Percentiles rank a stretch among this genome's conserved stretches.
phyloP scores from a whole-genome alignment of 164 flowering plant genomes.

The Malania oleifera region DNA sequence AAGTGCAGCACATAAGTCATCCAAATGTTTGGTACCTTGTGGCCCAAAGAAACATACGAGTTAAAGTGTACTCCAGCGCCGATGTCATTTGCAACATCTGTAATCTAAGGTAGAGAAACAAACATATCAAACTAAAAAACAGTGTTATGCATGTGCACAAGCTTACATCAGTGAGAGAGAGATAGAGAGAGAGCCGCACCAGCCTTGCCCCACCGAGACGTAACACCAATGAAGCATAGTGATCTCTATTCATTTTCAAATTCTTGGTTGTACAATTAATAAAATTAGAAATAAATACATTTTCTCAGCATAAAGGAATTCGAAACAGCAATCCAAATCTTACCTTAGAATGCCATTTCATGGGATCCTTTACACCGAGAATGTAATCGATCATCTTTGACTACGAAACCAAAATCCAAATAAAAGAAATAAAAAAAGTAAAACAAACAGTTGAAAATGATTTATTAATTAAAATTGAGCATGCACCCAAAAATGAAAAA shows the following conservation, averaged over 20 bases:
- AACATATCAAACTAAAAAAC: neutral
- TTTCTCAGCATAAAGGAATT: too few relatives aligned
- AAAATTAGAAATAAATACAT: neutral
- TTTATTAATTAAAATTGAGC: too few relatives aligned
- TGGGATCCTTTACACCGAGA: neutral
- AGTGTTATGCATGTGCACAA: too few relatives aligned
- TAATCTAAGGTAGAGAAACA: neutral
- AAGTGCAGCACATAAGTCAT: too few relatives aligned
- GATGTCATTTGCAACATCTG: neutral
- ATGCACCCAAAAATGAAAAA: neutral
- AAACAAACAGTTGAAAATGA: neutral
- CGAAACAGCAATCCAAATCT: too few relatives aligned
- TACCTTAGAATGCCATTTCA: slow-evolving; percentile 2
- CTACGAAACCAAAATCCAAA: neutral
- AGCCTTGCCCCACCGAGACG: slow-evolving; percentile 6
- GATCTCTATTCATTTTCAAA: slow-evolving; percentile 1
- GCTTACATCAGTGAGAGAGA: neutral
- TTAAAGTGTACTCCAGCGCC: slow-evolving; percentile 6
- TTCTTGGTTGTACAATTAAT: neutral
- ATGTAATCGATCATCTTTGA: neutral
- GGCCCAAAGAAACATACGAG: slow-evolving; percentile 1
- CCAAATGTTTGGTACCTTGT: neutral
- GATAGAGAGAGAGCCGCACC: neutral
- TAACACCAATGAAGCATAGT: slow-evolving; percentile 1
- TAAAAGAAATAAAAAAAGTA: neutral